Base-by-base conservation (phyloP, 164 flowering plant species). In the Sedum album region DNA sequence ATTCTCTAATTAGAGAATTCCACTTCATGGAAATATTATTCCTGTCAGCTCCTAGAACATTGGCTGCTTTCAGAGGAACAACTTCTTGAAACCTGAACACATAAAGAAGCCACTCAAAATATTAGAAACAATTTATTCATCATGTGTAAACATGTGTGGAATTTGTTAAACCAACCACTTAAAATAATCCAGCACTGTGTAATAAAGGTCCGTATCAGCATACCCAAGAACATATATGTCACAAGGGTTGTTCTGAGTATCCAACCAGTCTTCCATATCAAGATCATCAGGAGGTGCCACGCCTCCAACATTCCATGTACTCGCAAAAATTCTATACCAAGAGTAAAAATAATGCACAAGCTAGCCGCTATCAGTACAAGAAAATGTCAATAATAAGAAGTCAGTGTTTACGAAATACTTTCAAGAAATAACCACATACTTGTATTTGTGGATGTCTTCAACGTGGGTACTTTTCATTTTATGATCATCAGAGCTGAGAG, bases 1-100 rank as follows among this genome's bases (percentile, higher is more conserved):
- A 79, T 71, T 79, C 68, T 73, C 88, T 78, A 8, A 89, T 84
- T 68, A 87, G 61, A 10, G 85, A 78, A 65, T 84, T 85, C 96
- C 96, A 89, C 76, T 82, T 84, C 76, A 36, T 69, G 62, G 84
- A 75, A 42, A 81, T 73, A 60, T 76, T 76, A 20, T 62, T 79
- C 28, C 86, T 84, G 49, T 83, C 87, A 0, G 80, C 69, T 41
- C 88, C 88, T 26, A 89, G 78, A 69, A 89, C 79, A 71, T 84
- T 87, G 4, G 79, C 75, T 2, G 88, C 84, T 60, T 68, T 79
- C 11, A 89, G 79, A 36, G 96, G 92, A 53, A 89, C 92, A 8
- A 83, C 76, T 75, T 89, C 96, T 75, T 89, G 96, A 73, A 89
- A 89, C 79, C 96, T 89, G 74, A 49, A 26, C 18, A 55, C 7